These are phyloP conservation scores for Talaromyces proteolyticus DNA, from an alignment of 495 filamentous ascomycete genomes.

Conservation along the genomic window DNA sequence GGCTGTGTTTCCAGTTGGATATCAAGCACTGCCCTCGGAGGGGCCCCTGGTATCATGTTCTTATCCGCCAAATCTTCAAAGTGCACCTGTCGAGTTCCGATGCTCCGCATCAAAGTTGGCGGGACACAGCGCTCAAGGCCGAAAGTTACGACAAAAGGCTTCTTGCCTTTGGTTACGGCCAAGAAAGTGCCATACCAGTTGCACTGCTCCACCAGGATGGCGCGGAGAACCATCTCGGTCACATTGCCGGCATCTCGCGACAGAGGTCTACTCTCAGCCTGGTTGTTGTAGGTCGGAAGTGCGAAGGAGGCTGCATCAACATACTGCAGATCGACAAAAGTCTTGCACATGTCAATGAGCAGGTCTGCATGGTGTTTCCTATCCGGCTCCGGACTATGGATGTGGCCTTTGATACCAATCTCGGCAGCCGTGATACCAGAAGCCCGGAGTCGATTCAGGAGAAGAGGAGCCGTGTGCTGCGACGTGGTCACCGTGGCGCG, in stretches of 20 bases:
- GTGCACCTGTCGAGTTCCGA: too few species aligned
- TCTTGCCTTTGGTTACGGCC: constrained; percentile 7
- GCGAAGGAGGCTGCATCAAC: constrained; percentile 25
- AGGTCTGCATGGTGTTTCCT: not conserved
- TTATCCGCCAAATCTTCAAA: not conserved
- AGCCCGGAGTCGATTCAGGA: constrained; percentile 19
- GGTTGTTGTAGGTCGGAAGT: constrained; percentile 21
- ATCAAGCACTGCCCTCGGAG: too few species aligned
- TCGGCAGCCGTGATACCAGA: constrained; percentile 28
- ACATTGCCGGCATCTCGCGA: constrained; percentile 16
- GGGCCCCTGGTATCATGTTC: too few species aligned
- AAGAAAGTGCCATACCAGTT: constrained; percentile 27
- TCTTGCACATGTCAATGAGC: constrained; percentile 16
- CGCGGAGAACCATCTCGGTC: constrained; percentile 19
- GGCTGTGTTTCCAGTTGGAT: too few species aligned
- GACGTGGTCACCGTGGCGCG: constrained; percentile 26
- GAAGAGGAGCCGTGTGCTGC: constrained; percentile 11
- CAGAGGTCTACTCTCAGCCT: constrained; percentile 9
- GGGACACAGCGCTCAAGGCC: constrained; percentile 20
- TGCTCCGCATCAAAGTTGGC: constrained; percentile 6
- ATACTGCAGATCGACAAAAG: constrained; percentile 24
- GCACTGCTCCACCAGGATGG: constrained; percentile 34
- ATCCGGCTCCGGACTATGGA: constrained; percentile 22
- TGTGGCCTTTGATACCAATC: constrained; percentile 26
- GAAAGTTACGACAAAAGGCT: constrained; percentile 17